Evolutionary conservation across 495 filamentous ascomycete species (phyloP).

Genomic region (Neurospora intermedia): DNA sequence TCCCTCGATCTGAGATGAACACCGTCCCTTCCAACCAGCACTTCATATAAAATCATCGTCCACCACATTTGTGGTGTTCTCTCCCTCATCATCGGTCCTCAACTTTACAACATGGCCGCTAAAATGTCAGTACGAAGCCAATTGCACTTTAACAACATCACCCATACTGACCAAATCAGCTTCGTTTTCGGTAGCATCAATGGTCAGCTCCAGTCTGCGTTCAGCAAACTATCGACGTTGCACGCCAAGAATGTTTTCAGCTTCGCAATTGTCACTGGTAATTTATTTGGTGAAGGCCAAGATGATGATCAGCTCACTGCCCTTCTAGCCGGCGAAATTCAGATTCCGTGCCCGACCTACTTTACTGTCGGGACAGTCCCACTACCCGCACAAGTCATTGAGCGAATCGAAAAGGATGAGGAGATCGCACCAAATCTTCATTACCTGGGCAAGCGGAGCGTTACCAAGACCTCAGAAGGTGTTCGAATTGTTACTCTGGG

Average conservation of each 20-base stretch:
- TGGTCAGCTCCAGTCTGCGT: conserved; percentile 59
- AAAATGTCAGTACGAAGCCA: conserved; percentile 20
- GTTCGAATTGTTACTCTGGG: conserved; percentile 75
- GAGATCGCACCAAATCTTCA: conserved; percentile 82
- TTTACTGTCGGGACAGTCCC: conserved; percentile 63
- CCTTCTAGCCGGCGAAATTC: conserved; percentile 59
- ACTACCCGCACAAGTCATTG: conserved; percentile 56
- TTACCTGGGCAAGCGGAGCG: conserved; percentile 74
- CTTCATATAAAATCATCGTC: neutral
- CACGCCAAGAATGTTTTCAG: conserved; percentile 79
- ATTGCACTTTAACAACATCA: conserved; percentile 4
- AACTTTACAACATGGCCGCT: conserved; percentile 13
- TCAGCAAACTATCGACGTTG: conserved; percentile 65
- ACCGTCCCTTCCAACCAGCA: neutral
- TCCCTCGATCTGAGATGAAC: neutral
- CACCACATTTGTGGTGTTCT: neutral
- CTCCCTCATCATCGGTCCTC: neutral
- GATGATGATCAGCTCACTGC: conserved; percentile 47
- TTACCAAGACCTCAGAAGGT: conserved; percentile 81
- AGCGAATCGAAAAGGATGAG: conserved; percentile 58
- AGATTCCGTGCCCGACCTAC: conserved; percentile 72
- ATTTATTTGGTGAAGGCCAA: conserved; percentile 58
- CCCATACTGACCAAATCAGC: conserved; percentile 40
- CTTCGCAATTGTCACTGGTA: conserved; percentile 72
- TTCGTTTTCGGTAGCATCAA: conserved; percentile 71